Evolutionary conservation across 805 yeast species (phyloP).

Genomic region (Wilhelminamyces savonicus): DNA sequence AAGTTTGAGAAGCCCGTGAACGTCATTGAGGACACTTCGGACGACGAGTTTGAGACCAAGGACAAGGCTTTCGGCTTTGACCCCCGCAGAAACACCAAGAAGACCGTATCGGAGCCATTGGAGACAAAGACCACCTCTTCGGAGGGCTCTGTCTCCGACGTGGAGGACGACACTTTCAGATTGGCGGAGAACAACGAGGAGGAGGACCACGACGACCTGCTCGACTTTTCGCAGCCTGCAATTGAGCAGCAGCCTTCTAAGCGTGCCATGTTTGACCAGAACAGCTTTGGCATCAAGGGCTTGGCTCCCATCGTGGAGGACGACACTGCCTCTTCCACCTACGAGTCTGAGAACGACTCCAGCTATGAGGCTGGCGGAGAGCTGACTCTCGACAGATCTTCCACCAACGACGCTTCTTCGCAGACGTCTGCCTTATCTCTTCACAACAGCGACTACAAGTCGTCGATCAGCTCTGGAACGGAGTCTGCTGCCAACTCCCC

Average conservation of each 20-base stretch:
- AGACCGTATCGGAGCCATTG: not conserved
- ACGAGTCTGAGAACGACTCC: constrained; percentile 14
- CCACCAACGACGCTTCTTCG: constrained; percentile 17
- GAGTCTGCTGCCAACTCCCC: constrained; percentile 14
- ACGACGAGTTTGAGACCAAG: constrained; percentile 11
- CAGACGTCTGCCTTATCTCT: constrained; percentile 32
- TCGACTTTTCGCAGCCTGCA: not conserved
- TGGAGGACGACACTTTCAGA: too few relatives aligned
- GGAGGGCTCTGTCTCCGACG: too few relatives aligned
- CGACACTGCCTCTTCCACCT: constrained; percentile 24
- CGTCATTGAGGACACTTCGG: constrained; percentile 9
- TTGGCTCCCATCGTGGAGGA: constrained; percentile 35
- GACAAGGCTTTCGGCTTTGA: constrained; percentile 15
- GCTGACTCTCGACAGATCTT: constrained; percentile 8
- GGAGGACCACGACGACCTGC: too few relatives aligned
- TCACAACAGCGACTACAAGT: constrained; percentile 31
- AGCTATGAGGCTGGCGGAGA: constrained; percentile 11
- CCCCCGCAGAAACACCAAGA: constrained; percentile 8
- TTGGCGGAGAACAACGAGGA: not conserved
- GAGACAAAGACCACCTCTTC: constrained; percentile 3
- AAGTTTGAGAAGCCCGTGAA: constrained; percentile 4
- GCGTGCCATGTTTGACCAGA: constrained; percentile 14
- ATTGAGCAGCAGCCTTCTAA: too few relatives aligned
- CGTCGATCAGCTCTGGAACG: constrained; percentile 29
- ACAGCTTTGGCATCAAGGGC: constrained; percentile 19